Evolutionary conservation across 2,329 filamentous ascomycete genomes (phyloP).

Genomic region (Fusarium burgessii): DNA sequence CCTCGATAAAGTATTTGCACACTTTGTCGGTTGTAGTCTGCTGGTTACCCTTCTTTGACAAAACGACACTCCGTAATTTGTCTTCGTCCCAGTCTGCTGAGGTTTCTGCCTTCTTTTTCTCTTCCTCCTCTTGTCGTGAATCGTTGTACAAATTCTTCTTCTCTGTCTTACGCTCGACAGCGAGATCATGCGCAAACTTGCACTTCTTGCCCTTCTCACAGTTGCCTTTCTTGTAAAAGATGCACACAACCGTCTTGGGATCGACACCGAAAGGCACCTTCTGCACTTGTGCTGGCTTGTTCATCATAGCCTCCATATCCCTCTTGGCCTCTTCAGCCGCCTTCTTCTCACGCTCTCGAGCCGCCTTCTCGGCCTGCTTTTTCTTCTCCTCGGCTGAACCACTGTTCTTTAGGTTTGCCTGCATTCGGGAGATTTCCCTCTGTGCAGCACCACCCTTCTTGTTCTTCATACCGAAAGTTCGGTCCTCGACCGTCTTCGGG

Average conservation of each 20-base stretch:
- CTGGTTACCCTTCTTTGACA: conserved; percentile 98
- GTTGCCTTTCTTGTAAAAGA: conserved; percentile 96
- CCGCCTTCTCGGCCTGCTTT: conserved; percentile 74
- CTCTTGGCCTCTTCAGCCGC: conserved; percentile 86
- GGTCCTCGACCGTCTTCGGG: conserved; percentile 83
- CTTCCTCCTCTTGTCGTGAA: conserved; percentile 75
- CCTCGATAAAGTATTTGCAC: conserved; percentile 98
- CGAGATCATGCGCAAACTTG: conserved; percentile 95
- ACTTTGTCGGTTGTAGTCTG: conserved; percentile 97
- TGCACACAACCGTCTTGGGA: conserved; percentile 95
- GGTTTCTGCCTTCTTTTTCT: conserved; percentile 88
- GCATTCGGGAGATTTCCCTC: conserved; percentile 88
- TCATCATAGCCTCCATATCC: conserved; percentile 84
- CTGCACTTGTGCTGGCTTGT: conserved; percentile 94
- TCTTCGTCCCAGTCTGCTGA: conserved; percentile 99
- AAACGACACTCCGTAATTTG: conserved; percentile 88
- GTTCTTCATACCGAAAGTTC: conserved; percentile 99
- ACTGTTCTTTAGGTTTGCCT: conserved; percentile 77
- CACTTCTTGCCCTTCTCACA: conserved; percentile 98
- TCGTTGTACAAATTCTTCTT: conserved; percentile 95
- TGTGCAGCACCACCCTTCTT: conserved; percentile 95
- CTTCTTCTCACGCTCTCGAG: conserved; percentile 87
- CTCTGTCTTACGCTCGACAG: conserved; percentile 89
- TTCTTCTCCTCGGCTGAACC: conserved; percentile 90
- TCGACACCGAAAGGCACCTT: conserved; percentile 98